These are phyloP conservation scores for Dictyostelium firmibasis DNA, from an alignment of 78 protist genomes.

Conservation along the genomic window DNA sequence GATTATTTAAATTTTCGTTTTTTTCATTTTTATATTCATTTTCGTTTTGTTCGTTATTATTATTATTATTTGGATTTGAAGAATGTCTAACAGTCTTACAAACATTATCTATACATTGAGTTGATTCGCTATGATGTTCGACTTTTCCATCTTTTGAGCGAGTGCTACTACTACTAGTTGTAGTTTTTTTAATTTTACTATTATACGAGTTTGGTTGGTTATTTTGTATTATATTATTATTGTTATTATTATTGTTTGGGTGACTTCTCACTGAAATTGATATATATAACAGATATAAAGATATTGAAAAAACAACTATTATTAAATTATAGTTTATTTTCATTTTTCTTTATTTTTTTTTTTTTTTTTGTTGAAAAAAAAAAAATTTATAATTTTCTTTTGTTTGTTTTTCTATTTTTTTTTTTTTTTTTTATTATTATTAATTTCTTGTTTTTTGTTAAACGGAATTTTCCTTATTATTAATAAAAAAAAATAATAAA, in stretches of 20 bases:
- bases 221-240: background rate
- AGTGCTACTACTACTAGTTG: background rate
- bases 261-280: background rate
- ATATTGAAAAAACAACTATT: background rate
- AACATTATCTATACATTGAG: background rate
- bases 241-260: background rate
- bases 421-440: background rate
- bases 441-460: background rate
- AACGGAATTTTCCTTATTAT: background rate
- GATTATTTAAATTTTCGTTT: background rate
- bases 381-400: background rate
- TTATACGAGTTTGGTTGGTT: background rate
- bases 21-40: background rate
- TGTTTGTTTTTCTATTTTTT: background rate
- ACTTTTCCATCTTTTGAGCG: background rate
- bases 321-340: background rate
- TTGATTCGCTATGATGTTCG: background rate
- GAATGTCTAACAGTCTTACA: background rate
- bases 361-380: background rate
- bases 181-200: background rate
- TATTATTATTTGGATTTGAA: background rate
- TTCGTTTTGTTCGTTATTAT: background rate
- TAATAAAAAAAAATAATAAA: background rate
- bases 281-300: background rate
- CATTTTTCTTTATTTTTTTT: background rate